Base-by-base conservation (phyloP, 2,329 filamentous ascomycete genomes). In the Sclerotinia nivalis region DNA sequence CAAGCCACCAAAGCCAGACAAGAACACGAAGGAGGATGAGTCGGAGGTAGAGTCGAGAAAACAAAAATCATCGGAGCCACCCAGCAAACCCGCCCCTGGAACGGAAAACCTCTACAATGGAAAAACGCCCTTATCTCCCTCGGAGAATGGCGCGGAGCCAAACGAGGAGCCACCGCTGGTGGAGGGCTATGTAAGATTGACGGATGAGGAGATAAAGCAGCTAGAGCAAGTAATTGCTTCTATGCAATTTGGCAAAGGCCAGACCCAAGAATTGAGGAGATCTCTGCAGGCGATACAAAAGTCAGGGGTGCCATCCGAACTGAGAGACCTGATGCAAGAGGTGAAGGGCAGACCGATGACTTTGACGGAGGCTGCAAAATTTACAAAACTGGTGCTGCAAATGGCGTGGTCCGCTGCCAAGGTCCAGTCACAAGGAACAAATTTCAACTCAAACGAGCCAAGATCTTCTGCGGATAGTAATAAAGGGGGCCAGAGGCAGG, bases 221-320 rank as follows among this genome's bases (percentile, higher is more conserved):
- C 79, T 95, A 61, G 82, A 89, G 71, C 81, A 85, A 68, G 79
- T 88, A 43, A 84, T 92, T 55, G 77, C 78, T 2, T 83, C 83
- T 71, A 80, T 91, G 71, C 86, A 87, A 73, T 71, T 80, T 91
- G 71, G 86, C 87, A 73, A 82, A 84, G 71, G 83, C 83, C 65
- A 80, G 93, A 69, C 90, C 91, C 10, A 82, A 84, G 68, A 83
- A 84, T 79, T 93, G 70, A 84, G 88, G 70, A 83, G 86, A 61
- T 83, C 89, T 12, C 80, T 91, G n/a, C 81, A 86, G 71, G 82
- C 85, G 40, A 84, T 95, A 71, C 88, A 89, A 80, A 84, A 84
- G 71, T 84, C 89, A 55, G 93, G 93, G 13, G 87, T 93, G 22
- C 92, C 93, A 0, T 76, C 81, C 31, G 92, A 80, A 78, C 81